A percentile compares a stretch with the other conserved stretches of the same genome.
Conservation (phyloP, 495 filamentous ascomycete genomes). For the Endocarpon pusillum region DNA sequence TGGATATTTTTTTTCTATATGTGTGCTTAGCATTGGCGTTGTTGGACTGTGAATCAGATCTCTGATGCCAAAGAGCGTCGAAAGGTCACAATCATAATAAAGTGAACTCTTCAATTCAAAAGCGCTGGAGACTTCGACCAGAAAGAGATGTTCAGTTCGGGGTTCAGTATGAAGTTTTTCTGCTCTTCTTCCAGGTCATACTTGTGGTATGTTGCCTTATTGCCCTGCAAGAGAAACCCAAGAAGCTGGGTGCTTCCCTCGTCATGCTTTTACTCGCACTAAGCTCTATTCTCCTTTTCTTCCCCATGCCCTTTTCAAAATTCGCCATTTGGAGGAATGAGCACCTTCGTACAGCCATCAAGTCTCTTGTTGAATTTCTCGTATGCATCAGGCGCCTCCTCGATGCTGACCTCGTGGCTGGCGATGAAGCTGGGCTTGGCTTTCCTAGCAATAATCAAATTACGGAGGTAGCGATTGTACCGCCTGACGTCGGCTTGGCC, state of each 20-base stretch:
- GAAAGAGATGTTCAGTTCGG: too few species aligned
- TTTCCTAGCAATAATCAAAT: slow-evolving; percentile 38
- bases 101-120: background rate
- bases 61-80: background rate
- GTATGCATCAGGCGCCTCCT: slow-evolving; percentile 33
- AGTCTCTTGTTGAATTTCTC: slow-evolving; percentile 31
- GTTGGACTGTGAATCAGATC: background rate
- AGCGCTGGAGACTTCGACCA: background rate
- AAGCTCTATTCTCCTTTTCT: too few species aligned
- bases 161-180: background rate
- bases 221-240: too few species aligned
- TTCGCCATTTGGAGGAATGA: slow-evolving; percentile 25
- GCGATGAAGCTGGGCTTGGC: slow-evolving; percentile 42
- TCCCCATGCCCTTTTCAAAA: slow-evolving; percentile 5
- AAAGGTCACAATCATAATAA: background rate
- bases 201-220: too few species aligned
- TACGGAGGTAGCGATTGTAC: slow-evolving; percentile 39
- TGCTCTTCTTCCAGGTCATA: slow-evolving; percentile 1
- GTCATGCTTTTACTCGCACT: too few species aligned
- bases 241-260: too few species aligned
- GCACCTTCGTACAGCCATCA: slow-evolving; percentile 31
- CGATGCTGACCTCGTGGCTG: slow-evolving; percentile 36
- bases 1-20: slow-evolving; percentile 2
- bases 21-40: slow-evolving; percentile 2
- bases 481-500: slow-evolving; percentile 45